Evolutionary conservation across 495 filamentous ascomycete species (phyloP).

Genomic region (Haplographium delicatum): DNA sequence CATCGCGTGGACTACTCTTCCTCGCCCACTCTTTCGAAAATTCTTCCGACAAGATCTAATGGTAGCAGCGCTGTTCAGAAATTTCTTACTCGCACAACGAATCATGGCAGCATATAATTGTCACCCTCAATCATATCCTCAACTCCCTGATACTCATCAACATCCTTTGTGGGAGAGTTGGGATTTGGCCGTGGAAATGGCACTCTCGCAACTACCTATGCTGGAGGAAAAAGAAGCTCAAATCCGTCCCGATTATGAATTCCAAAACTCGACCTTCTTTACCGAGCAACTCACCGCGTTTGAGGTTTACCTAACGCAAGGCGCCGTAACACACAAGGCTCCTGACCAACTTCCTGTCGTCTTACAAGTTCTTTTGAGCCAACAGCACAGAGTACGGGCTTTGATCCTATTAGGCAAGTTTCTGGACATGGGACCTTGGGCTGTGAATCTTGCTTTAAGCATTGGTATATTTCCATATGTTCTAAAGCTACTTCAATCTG

Average conservation of each 20-base stretch:
- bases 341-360: conserved; percentile 96
- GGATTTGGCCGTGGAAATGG: conserved; percentile 96
- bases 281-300: conserved; percentile 96
- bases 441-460: conserved; percentile 89
- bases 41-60: conserved; percentile 98
- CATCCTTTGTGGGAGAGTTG: conserved; percentile 96
- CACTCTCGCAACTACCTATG: conserved; percentile 83
- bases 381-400: conserved; percentile 89
- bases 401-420: conserved; percentile 92
- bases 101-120: conserved; percentile 96
- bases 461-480: conserved; percentile 99
- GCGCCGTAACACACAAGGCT: conserved; percentile 74
- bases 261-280: conserved; percentile 93
- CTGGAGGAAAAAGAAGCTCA: conserved; percentile 66
- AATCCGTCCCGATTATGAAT: conserved; percentile 72
- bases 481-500: conserved; percentile 89
- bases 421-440: conserved; percentile 93
- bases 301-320: conserved; percentile 90
- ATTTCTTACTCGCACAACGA: conserved; percentile 89
- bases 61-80: conserved; percentile 94
- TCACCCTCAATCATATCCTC: conserved; percentile 83
- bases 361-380: conserved; percentile 89
- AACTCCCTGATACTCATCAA: conserved; percentile 84
- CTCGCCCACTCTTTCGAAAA: conserved; percentile 86
- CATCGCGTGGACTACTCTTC: conserved; percentile 94